phyloP scores from a whole-genome alignment of 1,139 yeast species.

The Schizosaccharomyces versatilis region DNA sequence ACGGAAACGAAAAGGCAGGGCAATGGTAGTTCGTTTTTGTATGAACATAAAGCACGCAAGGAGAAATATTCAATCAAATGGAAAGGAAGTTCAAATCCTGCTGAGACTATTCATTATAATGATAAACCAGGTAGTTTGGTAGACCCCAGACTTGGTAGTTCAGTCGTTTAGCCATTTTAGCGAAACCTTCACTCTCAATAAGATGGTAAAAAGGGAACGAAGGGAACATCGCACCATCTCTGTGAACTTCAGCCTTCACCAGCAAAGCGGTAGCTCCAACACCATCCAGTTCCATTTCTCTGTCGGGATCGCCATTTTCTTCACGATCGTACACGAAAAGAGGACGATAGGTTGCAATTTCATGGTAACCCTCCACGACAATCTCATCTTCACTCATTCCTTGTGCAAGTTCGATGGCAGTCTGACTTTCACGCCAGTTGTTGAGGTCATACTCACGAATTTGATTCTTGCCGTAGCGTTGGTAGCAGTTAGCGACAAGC shows the following conservation, averaged over 20 bases:
- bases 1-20: neutral
- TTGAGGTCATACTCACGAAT: slow-evolving; percentile 84
- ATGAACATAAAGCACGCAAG: slow-evolving; percentile 10
- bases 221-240: slow-evolving; percentile 99
- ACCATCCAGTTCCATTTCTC: slow-evolving; percentile 66
- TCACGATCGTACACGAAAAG: slow-evolving; percentile 74
- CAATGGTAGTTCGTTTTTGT: slow-evolving; percentile 19
- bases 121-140: slow-evolving; percentile 84
- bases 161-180: slow-evolving; percentile 86
- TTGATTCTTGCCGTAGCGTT: slow-evolving; percentile 35
- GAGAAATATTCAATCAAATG: neutral
- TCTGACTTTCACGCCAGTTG: slow-evolving; percentile 88
- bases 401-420: slow-evolving; percentile 53
- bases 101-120: slow-evolving; percentile 23
- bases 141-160: slow-evolving; percentile 81
- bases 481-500: slow-evolving; percentile 79
- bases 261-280: slow-evolving; percentile 89
- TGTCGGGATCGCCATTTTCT: slow-evolving; percentile 35
- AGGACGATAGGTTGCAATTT: slow-evolving; percentile 85
- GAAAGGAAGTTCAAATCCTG: slow-evolving; percentile 17
- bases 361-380: slow-evolving; percentile 72
- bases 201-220: slow-evolving; percentile 90
- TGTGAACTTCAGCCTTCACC: slow-evolving; percentile 90
- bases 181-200: slow-evolving; percentile 95
- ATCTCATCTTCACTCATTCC: slow-evolving; percentile 67